These are phyloP conservation scores for Pichia deserticola DNA, from an alignment of 805 yeast genomes.

Conservation along the genomic window DNA sequence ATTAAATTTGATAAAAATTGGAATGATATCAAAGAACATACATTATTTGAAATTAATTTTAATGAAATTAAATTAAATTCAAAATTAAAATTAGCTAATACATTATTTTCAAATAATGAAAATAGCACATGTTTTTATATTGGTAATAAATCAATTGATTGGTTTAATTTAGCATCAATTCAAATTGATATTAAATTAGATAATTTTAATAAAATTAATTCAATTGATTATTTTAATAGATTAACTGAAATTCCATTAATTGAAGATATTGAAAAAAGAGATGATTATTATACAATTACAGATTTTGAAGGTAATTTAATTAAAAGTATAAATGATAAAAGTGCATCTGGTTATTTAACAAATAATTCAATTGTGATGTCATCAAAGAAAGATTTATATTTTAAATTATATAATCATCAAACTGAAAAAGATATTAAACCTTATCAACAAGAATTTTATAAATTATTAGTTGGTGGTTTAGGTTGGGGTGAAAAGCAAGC, in stretches of 20 bases:
- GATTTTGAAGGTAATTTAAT: conserved; percentile 50
- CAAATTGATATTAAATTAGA: not conserved
- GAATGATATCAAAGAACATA: conserved; percentile 10
- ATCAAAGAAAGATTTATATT: conserved; percentile 18
- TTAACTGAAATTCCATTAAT: conserved; percentile 12
- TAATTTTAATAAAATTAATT: not conserved
- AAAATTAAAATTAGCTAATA: conserved; percentile 17
- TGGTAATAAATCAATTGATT: conserved; percentile 5
- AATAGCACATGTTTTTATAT: conserved; percentile 20
- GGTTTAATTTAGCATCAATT: conserved; percentile 8
- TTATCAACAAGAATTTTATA: conserved; percentile 29
- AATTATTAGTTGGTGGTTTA: conserved; percentile 68
- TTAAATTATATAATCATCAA: conserved; percentile 13
- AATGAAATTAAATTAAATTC: not conserved
- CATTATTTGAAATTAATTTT: conserved; percentile 7
- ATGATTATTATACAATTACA: conserved; percentile 34
- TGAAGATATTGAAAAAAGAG: conserved; percentile 2
- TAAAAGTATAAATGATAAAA: conserved; percentile 43
- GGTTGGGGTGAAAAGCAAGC: conserved; percentile 68
- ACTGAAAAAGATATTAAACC: not conserved
- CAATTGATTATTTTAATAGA: conserved; percentile 6
- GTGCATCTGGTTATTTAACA: conserved; percentile 55
- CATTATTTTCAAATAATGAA: conserved; percentile 22
- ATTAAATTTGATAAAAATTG: conserved; percentile 15
- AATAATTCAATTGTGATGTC: conserved; percentile 30